Evolutionary conservation across 108 stramenopile species (phyloP), one percentile per base, ranked within the genome.

Genomic region (Fragilariopsis cylindrus): DNA sequence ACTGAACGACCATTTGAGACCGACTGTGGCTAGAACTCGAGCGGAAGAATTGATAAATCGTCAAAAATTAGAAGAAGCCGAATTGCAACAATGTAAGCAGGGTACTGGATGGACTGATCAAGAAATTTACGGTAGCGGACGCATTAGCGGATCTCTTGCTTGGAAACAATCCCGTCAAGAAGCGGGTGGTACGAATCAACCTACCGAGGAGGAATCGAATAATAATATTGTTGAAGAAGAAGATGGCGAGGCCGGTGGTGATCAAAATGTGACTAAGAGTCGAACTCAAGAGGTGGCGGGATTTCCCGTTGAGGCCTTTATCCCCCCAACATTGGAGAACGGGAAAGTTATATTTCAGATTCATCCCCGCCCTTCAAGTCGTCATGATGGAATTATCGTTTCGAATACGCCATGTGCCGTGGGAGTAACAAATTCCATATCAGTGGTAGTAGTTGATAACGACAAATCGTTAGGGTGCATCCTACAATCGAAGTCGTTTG

Each of bases 101-200:
- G 16, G 57, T 12, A 82, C 79, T 7, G 67, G 53, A 65, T 88
- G 87, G 87, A 78, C 73, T 1, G 71, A 76, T 2, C 69, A 82
- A 49, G 72, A 85, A 50, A 70, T 54, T 47, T 83, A 85, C 66
- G 69, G 72, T 40, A 40, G 76, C 54, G 88, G 88, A 5, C 77
- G 88, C 6, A 80, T 89, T 16, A 88, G 87, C 75, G 93, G 93
- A 48, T 86, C 87, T 18, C 54, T 83, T 7, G 87, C 69, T 6
- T 95, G 93, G 93, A 95, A 88, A 70, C 57, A 73, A 40, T 69
- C 87, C 7, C 82, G 93, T 6, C 68, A 73, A 48, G 93, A 94
- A 79, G 74, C 76, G 64, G 93, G 93, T 11, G 53, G 48, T 46
- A 73, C 41, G 56, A 74, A 4, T n/a, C 42, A 48, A 48, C 60